Percentiles rank a stretch among this genome's conserved stretches.
phyloP scores from a whole-genome alignment of 371 early-diverging fungal genomes.

The Entomophthora muscae region DNA sequence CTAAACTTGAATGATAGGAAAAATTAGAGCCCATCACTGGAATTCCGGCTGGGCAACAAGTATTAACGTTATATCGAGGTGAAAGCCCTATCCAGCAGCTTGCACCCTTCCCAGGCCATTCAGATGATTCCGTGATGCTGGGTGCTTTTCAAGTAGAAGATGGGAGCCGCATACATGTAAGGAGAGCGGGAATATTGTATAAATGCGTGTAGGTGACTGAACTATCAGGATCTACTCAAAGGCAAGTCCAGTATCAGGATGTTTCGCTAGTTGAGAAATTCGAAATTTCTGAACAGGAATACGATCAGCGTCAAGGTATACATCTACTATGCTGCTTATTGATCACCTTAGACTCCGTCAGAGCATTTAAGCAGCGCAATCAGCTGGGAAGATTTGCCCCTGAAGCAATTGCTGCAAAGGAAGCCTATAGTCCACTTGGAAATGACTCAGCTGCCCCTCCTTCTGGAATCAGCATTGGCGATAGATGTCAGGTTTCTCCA shows the following conservation, averaged over 20 bases:
- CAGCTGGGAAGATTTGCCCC: slow-evolving; percentile 67
- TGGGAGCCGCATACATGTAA: slow-evolving; percentile 15
- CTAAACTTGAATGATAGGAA: slow-evolving; percentile 30
- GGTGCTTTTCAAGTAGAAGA: slow-evolving; percentile 76
- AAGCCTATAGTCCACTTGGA: slow-evolving; percentile 15
- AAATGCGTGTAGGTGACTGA: slow-evolving; percentile 45
- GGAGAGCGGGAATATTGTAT: too few species aligned
- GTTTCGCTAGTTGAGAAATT: slow-evolving; percentile 78
- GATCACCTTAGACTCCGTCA: slow-evolving; percentile 48
- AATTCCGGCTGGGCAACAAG: slow-evolving; percentile 48
- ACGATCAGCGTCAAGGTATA: slow-evolving; percentile 43
- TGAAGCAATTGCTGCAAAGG: slow-evolving; percentile 30
- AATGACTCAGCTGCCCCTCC: slow-evolving; percentile 31
- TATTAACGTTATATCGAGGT: slow-evolving; percentile 35
- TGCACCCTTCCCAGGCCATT: slow-evolving; percentile 14
- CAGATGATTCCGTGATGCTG: slow-evolving; percentile 52
- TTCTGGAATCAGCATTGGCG: slow-evolving; percentile 41
- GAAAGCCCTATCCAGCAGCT: slow-evolving; percentile 33
- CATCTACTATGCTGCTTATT: background rate
- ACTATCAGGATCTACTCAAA: slow-evolving; percentile 37
- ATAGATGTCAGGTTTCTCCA: slow-evolving; percentile 63
- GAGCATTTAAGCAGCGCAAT: slow-evolving; percentile 75
- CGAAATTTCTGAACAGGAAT: slow-evolving; percentile 74
- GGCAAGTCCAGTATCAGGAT: slow-evolving; percentile 63
- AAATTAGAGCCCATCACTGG: slow-evolving; percentile 88